phyloP scores from a whole-genome alignment of 768 basidiomycete species.

The Podaxis mareebaensis region DNA sequence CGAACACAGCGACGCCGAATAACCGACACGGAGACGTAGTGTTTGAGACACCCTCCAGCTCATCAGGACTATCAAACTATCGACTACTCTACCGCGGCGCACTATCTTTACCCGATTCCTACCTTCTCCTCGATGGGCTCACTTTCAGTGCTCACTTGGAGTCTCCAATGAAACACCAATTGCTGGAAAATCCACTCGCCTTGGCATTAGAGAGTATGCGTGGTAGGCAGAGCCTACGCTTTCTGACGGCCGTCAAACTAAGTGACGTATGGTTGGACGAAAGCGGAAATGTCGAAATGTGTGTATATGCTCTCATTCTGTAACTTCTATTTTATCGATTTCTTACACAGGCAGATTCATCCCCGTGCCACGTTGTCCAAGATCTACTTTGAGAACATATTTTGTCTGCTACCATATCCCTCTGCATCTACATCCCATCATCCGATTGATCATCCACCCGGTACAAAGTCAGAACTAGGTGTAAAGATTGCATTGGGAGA shows the following conservation, averaged over 20 bases:
- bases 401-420: slow-evolving; percentile 51
- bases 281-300: slow-evolving; percentile 46
- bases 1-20: not conserved
- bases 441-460: slow-evolving; percentile 17
- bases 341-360: slow-evolving; percentile 61
- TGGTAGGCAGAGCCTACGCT: slow-evolving; percentile 61
- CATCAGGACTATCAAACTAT: slow-evolving; percentile 26
- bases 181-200: slow-evolving; percentile 70
- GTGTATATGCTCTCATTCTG: slow-evolving; percentile 16
- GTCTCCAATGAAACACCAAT: slow-evolving; percentile 34
- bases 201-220: slow-evolving; percentile 81
- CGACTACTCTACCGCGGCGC: slow-evolving; percentile 78
- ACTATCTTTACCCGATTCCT: slow-evolving; percentile 71
- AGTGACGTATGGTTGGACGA: slow-evolving; percentile 62
- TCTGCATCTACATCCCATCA: slow-evolving; percentile 26
- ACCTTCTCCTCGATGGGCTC: slow-evolving; percentile 70
- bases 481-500: slow-evolving; percentile 73
- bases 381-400: slow-evolving; percentile 70
- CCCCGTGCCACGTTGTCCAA: slow-evolving; percentile 59
- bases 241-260: slow-evolving; percentile 54
- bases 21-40: not conserved
- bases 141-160: slow-evolving; percentile 61
- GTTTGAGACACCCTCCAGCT: slow-evolving; percentile 10
- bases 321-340: slow-evolving; percentile 2
- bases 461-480: slow-evolving; percentile 47